These are phyloP conservation scores for Metarhizium rileyi DNA, from an alignment of 2,329 filamentous ascomycete species.

Conservation along the genomic window DNA sequence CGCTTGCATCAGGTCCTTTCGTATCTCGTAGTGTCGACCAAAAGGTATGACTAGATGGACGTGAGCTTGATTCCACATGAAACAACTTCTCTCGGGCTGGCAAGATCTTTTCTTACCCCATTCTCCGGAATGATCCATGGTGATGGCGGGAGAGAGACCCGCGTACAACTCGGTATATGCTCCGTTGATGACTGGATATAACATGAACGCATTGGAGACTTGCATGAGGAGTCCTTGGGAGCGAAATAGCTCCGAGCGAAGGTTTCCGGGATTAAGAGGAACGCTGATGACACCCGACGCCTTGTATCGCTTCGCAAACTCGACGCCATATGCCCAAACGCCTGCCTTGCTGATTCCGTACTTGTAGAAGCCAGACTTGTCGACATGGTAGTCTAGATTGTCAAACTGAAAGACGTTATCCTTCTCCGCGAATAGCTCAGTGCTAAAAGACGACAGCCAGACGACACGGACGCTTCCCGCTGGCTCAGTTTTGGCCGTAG, in stretches of 20 bases:
- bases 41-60: too few species aligned
- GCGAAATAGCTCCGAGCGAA: not conserved
- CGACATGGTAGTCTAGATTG: conserved; percentile 9
- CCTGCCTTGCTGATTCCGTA: conserved; percentile 23
- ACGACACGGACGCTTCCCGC: conserved; percentile 10
- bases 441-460: conserved; percentile 22
- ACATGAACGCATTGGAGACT: not conserved
- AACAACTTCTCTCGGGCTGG: too few species aligned
- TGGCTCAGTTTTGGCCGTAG: not conserved
- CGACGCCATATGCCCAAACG: conserved; percentile 20
- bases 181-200: not conserved
- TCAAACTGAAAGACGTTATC: conserved; percentile 16
- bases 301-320: conserved; percentile 19
- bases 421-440: conserved; percentile 14
- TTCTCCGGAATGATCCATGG: not conserved
- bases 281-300: conserved; percentile 12
- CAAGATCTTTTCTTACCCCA: too few species aligned
- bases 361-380: conserved; percentile 13
- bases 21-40: too few species aligned
- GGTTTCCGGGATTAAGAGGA: not conserved
- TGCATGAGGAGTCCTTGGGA: not conserved
- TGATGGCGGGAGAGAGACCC: not conserved
- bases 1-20: too few species aligned
- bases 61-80: too few species aligned
- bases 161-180: not conserved